Evolutionary conservation across 805 yeast species (phyloP).

Genomic region (Candida suzukii): DNA sequence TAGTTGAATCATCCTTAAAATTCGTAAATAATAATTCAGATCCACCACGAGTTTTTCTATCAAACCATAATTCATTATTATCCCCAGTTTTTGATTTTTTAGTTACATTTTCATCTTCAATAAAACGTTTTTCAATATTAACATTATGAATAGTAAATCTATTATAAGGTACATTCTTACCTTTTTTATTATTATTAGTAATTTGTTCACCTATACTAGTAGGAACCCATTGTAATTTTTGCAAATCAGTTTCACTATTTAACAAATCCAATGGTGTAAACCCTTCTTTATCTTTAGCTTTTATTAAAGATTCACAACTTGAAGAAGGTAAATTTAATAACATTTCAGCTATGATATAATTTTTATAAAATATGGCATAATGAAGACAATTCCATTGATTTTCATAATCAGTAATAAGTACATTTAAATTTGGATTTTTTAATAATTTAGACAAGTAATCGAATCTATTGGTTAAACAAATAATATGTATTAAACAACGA

Average conservation of each 20-base stretch:
- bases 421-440: conserved; percentile 39
- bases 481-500: conserved; percentile 47
- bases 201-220: conserved; percentile 14
- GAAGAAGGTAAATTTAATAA: conserved; percentile 25
- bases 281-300: conserved; percentile 62
- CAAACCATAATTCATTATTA: conserved; percentile 31
- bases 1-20: conserved; percentile 25
- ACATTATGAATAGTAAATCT: conserved; percentile 7
- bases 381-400: conserved; percentile 82
- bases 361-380: conserved; percentile 52
- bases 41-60: conserved; percentile 37
- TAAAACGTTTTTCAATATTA: conserved; percentile 11
- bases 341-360: conserved; percentile 45
- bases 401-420: conserved; percentile 53
- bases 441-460: conserved; percentile 41
- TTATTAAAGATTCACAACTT: conserved; percentile 28
- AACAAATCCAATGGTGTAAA: conserved; percentile 68
- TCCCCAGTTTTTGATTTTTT: conserved; percentile 2
- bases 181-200: too few relatives aligned
- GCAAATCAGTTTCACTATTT: conserved; percentile 33
- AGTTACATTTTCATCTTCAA: not conserved
- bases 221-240: conserved; percentile 28
- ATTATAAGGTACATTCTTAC: too few relatives aligned
- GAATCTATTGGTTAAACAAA: conserved; percentile 42
- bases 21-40: conserved; percentile 58